A percentile compares a stretch with the other conserved stretches of the same genome.
Evolutionary conservation across 1,284 basidiomycete genomes (phyloP).

Genomic region (Caloboletus firmus): DNA sequence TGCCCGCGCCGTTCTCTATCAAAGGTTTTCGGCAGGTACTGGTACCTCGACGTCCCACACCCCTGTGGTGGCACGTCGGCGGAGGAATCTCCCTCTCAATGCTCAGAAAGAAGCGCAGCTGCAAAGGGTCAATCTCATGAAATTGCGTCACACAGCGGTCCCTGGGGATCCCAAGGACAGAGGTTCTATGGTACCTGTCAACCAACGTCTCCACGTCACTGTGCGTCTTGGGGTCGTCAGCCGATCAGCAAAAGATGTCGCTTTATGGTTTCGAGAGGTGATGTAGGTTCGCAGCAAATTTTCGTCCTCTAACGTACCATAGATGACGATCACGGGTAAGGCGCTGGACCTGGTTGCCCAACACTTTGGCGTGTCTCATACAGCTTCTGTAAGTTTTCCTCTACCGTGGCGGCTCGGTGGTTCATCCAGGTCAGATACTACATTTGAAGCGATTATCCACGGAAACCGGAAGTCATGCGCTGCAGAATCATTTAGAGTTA

Average conservation of each 20-base stretch:
- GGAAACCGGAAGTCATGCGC: slow-evolving; percentile 21
- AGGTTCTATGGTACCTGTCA: slow-evolving; percentile 43
- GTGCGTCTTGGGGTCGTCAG: slow-evolving; percentile 32
- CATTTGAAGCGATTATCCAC: slow-evolving; percentile 29
- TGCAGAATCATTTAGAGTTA: slow-evolving; percentile 45
- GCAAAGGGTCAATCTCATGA: slow-evolving; percentile 64
- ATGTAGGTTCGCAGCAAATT: neutral
- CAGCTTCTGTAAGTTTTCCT: slow-evolving; percentile 20
- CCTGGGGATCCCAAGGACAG: slow-evolving; percentile 61
- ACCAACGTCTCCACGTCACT: slow-evolving; percentile 59
- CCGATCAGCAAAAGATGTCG: slow-evolving; percentile 35
- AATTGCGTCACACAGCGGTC: slow-evolving; percentile 65
- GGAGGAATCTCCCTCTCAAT: slow-evolving; percentile 43
- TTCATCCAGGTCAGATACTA: slow-evolving; percentile 31
- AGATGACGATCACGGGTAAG: slow-evolving; percentile 48
- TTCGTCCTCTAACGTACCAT: slow-evolving; percentile 11
- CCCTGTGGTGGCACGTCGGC: slow-evolving; percentile 26
- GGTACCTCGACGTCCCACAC: slow-evolving; percentile 18
- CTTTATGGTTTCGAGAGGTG: slow-evolving; percentile 70
- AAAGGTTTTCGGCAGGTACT: slow-evolving; percentile 46
- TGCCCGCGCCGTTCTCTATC: slow-evolving; percentile 54
- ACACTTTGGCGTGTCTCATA: slow-evolving; percentile 37
- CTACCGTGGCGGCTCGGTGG: neutral
- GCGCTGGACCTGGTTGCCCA: slow-evolving; percentile 48
- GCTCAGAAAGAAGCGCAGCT: slow-evolving; percentile 55